Conservation (phyloP, 805 yeast species). For the Candida dajiaensis region DNA sequence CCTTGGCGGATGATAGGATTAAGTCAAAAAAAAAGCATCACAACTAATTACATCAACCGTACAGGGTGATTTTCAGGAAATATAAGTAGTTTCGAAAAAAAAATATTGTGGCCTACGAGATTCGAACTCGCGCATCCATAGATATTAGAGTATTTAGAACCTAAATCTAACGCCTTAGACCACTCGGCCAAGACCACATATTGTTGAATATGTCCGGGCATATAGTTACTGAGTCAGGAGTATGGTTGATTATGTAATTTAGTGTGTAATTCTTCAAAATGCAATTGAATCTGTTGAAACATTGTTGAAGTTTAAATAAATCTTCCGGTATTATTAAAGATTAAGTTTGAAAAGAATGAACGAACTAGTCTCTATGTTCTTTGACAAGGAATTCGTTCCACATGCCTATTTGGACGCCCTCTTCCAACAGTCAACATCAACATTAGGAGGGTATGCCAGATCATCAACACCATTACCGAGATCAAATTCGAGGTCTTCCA, state of each 20-base stretch:
- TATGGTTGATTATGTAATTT: neutral
- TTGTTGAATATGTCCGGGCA: too few relatives aligned
- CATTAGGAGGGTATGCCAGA: slow-evolving; percentile 27
- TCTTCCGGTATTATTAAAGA: too few relatives aligned
- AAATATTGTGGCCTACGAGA: slow-evolving; percentile 7
- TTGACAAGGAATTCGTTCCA: slow-evolving; percentile 60
- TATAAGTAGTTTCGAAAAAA: too few relatives aligned
- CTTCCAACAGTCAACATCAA: slow-evolving; percentile 23
- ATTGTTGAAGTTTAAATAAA: too few relatives aligned
- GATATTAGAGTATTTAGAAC: slow-evolving; percentile 35
- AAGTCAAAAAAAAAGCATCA: too few relatives aligned
- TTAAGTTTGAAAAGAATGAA: slow-evolving; percentile 1
- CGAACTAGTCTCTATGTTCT: slow-evolving; percentile 58
- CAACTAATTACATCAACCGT: too few relatives aligned
- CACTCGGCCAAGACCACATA: slow-evolving; percentile 30
- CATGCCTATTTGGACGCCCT: slow-evolving; percentile 61
- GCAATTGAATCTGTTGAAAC: too few relatives aligned
- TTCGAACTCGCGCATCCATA: slow-evolving; percentile 24
- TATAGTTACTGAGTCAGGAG: too few relatives aligned
- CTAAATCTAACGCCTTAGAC: slow-evolving; percentile 41
- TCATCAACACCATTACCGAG: slow-evolving; percentile 4
- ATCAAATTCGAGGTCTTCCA: slow-evolving; percentile 25
- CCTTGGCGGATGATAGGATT: too few relatives aligned
- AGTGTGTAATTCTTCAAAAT: too few relatives aligned
- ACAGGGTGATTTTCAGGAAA: too few relatives aligned